phyloP scores from a whole-genome alignment of 2,329 filamentous ascomycete species.

The Colletotrichum endophyticum region DNA sequence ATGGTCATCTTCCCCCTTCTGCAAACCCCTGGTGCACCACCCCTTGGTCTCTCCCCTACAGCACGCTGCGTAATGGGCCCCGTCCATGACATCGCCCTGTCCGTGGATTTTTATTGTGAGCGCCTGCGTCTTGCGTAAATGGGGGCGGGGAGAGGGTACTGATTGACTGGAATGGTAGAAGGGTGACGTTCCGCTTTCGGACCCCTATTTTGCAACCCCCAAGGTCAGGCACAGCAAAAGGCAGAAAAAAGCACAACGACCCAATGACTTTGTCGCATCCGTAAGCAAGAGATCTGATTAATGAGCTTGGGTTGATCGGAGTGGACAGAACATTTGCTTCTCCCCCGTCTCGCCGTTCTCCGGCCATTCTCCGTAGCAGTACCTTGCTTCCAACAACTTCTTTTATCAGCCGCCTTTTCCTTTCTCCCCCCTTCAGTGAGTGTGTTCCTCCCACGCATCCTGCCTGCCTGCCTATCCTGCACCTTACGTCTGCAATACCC shows the following conservation, averaged over 20 bases:
- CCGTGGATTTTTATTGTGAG: neutral
- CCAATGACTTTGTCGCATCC: neutral
- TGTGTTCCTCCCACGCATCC: neutral
- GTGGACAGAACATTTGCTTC: neutral
- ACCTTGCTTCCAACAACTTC: neutral
- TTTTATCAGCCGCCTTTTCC: neutral
- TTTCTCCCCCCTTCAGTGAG: neutral
- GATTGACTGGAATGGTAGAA: neutral
- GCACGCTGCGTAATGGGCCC: neutral
- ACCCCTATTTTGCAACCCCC: neutral
- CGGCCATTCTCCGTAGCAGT: neutral
- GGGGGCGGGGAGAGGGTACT: neutral
- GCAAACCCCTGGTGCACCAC: neutral
- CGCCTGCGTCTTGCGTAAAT: neutral
- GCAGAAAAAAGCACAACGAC: neutral
- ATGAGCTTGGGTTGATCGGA: neutral
- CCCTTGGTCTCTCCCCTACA: neutral
- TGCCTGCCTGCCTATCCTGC: neutral
- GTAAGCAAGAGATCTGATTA: slow-evolving; percentile 10
- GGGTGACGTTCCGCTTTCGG: slow-evolving; percentile 13
- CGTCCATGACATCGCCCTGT: neutral
- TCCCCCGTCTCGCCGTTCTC: neutral
- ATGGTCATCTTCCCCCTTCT: neutral
- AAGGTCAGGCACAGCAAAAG: neutral
- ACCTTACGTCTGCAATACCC: neutral